A percentile compares a stretch with the other conserved stretches of the same genome.
Conservation (phyloP, 2,329 filamentous ascomycete genomes). For the Penicillium oxalicum region DNA sequence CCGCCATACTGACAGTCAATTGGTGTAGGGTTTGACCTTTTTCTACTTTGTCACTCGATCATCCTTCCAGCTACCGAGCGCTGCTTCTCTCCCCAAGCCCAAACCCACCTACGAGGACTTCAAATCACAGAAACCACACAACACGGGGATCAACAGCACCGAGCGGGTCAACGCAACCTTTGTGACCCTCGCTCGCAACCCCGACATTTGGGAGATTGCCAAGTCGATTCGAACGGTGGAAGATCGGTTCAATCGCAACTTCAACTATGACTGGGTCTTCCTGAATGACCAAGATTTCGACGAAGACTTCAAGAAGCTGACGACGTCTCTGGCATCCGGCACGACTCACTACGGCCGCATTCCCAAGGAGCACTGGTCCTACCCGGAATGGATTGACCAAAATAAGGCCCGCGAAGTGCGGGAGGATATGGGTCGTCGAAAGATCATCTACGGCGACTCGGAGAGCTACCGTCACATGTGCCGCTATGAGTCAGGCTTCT, state of each 20-base stretch:
- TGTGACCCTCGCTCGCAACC: slow-evolving; percentile 88
- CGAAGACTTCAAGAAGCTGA: slow-evolving; percentile 87
- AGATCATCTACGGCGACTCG: slow-evolving; percentile 98
- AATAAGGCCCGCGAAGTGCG: slow-evolving; percentile 85
- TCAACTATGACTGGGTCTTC: slow-evolving; percentile 99
- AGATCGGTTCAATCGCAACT: slow-evolving; percentile 95
- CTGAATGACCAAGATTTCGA: slow-evolving; percentile 94
- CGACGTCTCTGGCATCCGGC: slow-evolving; percentile 81
- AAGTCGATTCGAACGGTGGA: slow-evolving; percentile 94
- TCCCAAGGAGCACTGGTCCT: slow-evolving; percentile 90
- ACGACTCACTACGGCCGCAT: slow-evolving; percentile 89
- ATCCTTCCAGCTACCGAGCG: slow-evolving; percentile 38
- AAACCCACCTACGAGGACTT: slow-evolving; percentile 20
- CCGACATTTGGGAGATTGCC: slow-evolving; percentile 92
- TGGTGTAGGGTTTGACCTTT: slow-evolving; percentile 55
- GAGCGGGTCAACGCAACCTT: slow-evolving; percentile 94
- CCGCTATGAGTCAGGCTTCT: slow-evolving; percentile 97
- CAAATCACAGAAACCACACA: slow-evolving; percentile 12
- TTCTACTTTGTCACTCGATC: slow-evolving; percentile 76
- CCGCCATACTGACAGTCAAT: background rate
- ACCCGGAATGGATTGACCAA: slow-evolving; percentile 91
- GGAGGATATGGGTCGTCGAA: slow-evolving; percentile 85
- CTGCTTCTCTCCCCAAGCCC: slow-evolving; percentile 11
- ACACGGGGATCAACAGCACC: slow-evolving; percentile 50
- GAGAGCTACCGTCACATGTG: slow-evolving; percentile 99